phyloP scores from a whole-genome alignment of 345 rosid genomes.

The Rhodomyrtus tomentosa region DNA sequence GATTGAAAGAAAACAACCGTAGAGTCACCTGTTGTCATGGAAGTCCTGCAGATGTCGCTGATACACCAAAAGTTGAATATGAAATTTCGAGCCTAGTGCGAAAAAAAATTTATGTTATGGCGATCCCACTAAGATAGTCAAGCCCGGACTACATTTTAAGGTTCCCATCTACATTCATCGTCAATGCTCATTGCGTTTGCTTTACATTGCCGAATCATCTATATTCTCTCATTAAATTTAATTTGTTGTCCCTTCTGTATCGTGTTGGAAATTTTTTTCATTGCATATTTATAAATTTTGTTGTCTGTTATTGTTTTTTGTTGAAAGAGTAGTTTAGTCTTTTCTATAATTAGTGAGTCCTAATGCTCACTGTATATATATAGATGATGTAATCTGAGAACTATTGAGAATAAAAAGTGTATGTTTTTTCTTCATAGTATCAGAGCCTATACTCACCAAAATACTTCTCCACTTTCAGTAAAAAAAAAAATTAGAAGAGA shows the following conservation, averaged over 20 bases:
- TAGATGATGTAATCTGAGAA: too few species aligned
- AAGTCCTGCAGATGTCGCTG: constrained; percentile 20
- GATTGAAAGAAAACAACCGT: constrained; percentile 11
- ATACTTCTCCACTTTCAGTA: too few species aligned
- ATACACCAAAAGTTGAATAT: constrained; percentile 33
- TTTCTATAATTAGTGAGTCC: too few species aligned
- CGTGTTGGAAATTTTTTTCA: too few species aligned
- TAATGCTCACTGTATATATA: too few species aligned
- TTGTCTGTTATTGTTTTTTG: not conserved
- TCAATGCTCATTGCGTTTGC: not conserved
- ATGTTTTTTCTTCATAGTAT: too few species aligned
- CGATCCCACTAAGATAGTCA: constrained; percentile 53
- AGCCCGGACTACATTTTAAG: constrained; percentile 59
- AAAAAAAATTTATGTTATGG: constrained; percentile 66
- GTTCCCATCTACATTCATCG: constrained; percentile 15
- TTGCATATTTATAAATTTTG: not conserved
- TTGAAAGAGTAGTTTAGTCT: too few species aligned
- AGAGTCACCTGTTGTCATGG: constrained; percentile 5
- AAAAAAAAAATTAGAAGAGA: too few species aligned
- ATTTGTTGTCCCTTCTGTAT: too few species aligned
- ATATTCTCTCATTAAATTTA: not conserved
- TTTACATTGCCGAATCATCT: not conserved
- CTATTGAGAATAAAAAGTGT: too few species aligned
- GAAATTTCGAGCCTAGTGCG: constrained; percentile 54
- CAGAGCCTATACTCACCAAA: too few species aligned